Evolutionary conservation across 176 grass and related monocot genomes (phyloP).

Genomic region (Lolium rigidum): DNA sequence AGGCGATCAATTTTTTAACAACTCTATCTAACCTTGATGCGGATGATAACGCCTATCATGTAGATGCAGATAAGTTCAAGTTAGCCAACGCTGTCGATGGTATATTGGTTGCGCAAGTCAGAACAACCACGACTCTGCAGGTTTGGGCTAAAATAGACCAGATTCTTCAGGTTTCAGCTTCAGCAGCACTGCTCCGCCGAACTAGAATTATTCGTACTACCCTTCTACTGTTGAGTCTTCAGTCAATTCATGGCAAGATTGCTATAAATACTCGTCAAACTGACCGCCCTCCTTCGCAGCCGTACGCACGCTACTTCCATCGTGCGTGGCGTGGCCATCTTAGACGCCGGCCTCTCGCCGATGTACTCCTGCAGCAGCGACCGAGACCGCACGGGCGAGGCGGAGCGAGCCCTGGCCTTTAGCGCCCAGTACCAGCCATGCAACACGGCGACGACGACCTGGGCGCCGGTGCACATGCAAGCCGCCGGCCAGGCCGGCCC

Average conservation of each 20-base stretch:
- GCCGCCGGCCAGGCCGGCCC: not conserved
- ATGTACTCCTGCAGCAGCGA: conserved; percentile 48
- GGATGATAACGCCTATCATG: not conserved
- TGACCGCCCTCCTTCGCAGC: not conserved
- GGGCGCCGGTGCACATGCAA: not conserved
- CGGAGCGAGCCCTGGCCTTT: not conserved
- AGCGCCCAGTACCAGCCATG: conserved; percentile 29
- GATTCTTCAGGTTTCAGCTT: no score
- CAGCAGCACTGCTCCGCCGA: no score
- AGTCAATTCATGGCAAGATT: not conserved
- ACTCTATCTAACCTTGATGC: not conserved
- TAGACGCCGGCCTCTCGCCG: not conserved
- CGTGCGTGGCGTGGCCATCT: not conserved
- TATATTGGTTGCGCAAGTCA: conserved; percentile 6
- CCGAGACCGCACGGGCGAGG: conserved; percentile 4
- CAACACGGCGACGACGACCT: not conserved
- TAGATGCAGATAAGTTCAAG: not conserved
- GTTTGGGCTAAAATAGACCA: no score
- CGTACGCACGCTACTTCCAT: not conserved
- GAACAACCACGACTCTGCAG: no score
- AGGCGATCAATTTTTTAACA: not conserved
- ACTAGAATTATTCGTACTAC: no score
- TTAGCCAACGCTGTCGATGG: not conserved
- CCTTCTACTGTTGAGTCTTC: no score
- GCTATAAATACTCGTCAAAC: conserved; percentile 33